phyloP scores from a whole-genome alignment of 345 rosid genomes.

The Syzygium grande region DNA sequence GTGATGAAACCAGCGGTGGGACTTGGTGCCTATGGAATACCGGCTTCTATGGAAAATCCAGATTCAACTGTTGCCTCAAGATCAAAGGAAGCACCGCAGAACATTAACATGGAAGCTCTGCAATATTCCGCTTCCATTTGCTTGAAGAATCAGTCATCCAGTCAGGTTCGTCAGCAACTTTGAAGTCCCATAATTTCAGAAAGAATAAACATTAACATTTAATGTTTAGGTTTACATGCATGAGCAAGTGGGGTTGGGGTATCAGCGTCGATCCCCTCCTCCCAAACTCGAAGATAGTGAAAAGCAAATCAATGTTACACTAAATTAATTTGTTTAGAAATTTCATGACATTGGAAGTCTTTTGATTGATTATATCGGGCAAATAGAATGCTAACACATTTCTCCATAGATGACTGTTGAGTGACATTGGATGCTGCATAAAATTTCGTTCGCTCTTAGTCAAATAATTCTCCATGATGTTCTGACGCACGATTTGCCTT shows the following conservation, averaged over 20 bases:
- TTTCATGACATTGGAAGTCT: not conserved
- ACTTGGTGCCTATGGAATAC: conserved; percentile 11
- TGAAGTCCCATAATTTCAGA: not conserved
- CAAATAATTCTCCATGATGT: not conserved
- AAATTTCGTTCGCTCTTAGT: not conserved
- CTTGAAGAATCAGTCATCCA: conserved; percentile 21
- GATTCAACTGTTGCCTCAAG: conserved; percentile 21
- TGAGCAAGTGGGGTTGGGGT: not conserved
- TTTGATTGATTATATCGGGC: not conserved
- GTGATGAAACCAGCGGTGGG: conserved; percentile 27
- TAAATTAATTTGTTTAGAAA: not conserved
- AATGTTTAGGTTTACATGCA: not conserved
- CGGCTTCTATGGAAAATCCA: conserved; percentile 22
- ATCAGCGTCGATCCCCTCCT: not conserved
- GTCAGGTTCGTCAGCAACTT: not conserved
- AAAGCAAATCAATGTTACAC: not conserved
- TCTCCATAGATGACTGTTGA: not conserved
- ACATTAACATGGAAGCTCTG: conserved; percentile 18
- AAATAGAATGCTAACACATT: not conserved
- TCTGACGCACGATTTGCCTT: not conserved
- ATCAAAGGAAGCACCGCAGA: conserved; percentile 37
- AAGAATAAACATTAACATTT: not conserved
- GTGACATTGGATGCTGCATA: not conserved
- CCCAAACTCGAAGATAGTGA: not conserved
- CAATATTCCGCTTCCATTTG: conserved; percentile 23